Base-by-base conservation (phyloP, 1,284 basidiomycete genomes). In the Boletus smithii region DNA sequence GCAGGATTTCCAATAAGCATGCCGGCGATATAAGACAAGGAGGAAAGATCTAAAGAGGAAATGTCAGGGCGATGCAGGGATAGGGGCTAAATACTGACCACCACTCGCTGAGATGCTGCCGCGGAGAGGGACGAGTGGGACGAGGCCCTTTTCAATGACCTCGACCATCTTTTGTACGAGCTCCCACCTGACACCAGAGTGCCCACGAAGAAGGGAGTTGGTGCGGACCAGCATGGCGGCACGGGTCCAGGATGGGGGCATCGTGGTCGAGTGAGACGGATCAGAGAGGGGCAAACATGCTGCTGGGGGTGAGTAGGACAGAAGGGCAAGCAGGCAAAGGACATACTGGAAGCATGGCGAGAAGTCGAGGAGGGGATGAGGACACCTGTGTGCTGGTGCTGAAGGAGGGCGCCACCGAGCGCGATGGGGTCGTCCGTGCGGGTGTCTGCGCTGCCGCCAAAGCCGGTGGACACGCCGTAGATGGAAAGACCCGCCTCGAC, bases 181-280 rank as follows among this genome's bases (percentile, higher is more conserved):
- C 54, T 85, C 81, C 77, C 84, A 85, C 18, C 91, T 79, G 8
- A 94, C 84, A 38, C 88, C 91, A 29, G 88, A 91, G 69, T 94
- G 91, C 0, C 89, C 91, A n/a, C 90, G 81, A 45, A 91, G 80
- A 43, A 92, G 79, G 2, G 88, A 91, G 70, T 93, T 94, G 73
- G 90, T 85, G 55, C 91, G 85, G 53, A 95, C 77, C 8, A 91
- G 71, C 56, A 94, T 91, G 1, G 91, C 90, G 13, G 87, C 91
- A 42, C 90, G 83, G n/a, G 91, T 90, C 86, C 91, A 93, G 7
- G 88, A 72, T 53, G 89, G 84, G n/a, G 91, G 91, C 86, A 93
- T 91, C 51, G 76, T 81, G 41, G 79, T 78, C 18, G 80, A 79
- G n/a, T 75, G 68, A n/a, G 83, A 63, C 1, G 85, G 82, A 56